Base-by-base conservation (phyloP, 148 eudicot genomes). In the Vaccinium vitisidaea region DNA sequence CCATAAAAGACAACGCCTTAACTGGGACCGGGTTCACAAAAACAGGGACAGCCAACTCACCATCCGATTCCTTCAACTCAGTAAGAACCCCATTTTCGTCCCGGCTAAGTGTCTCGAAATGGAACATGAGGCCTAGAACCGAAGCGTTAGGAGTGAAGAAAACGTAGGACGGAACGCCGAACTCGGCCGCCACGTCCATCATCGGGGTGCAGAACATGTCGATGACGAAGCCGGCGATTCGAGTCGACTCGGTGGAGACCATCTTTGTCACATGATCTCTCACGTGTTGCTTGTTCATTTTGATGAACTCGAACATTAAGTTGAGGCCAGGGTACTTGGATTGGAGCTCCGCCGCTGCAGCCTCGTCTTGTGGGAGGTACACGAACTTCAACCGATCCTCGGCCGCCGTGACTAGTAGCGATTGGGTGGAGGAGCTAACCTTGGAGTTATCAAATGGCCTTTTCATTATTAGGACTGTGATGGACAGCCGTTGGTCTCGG, bases 381-480 rank as follows among this genome's bases (percentile, higher is more conserved):
- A 81, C 75, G 77, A 75, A 58, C 59, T 52, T 78, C 58, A 70
- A 36, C 36, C 61, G 82, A 21, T 43, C 10, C 0, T 58, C 10
- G 1, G 53, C 81, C 3, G 77, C 67, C 61, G 77, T 65, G 19
- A 5, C n/a, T 9, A 54, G 39, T 6, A 36, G 1, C 25, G 27
- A 88, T 59, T 81, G n/a, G 56, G 30, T 53, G 83, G 27, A 46
- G 27, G 82, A 23, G 83, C 7, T 80, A 81, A 74, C 23, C 32
- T 25, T 80, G 53, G 86, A 27, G 12, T 27, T 23, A 59, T 83
- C 87, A 32, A 63, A 21, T 36, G 89, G 86, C 1, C 52, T 49
- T 7, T 55, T 87, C 81, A 86, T 81, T 79, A 87, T 36, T 75
- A 91, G 83, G 80, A 88, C 82, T 39, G 93, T 89, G 80, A 88